phyloP scores from a whole-genome alignment of 2,329 filamentous ascomycete genomes.

The Colletotrichum sublineola region DNA sequence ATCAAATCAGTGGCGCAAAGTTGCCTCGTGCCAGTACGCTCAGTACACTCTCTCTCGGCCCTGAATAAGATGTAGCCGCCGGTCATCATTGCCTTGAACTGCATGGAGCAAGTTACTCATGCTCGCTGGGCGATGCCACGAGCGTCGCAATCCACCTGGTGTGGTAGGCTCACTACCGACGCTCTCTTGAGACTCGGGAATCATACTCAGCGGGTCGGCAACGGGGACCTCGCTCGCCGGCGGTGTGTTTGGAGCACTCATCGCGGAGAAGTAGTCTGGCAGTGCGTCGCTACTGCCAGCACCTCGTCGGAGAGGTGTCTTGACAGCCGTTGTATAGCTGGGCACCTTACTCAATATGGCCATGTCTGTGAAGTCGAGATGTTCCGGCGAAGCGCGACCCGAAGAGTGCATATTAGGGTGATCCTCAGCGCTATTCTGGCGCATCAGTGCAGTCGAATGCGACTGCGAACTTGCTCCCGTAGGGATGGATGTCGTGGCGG shows the following conservation, averaged over 20 bases:
- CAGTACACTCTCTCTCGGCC: slow-evolving; percentile 52
- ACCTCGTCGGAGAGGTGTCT: slow-evolving; percentile 69
- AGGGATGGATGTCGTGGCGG: slow-evolving; percentile 58
- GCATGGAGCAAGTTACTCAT: slow-evolving; percentile 40
- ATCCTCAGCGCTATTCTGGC: slow-evolving; percentile 66
- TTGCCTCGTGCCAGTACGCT: background rate
- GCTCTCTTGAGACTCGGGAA: slow-evolving; percentile 46
- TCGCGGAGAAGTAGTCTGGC: slow-evolving; percentile 76
- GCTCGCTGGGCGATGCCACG: slow-evolving; percentile 41
- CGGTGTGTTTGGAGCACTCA: slow-evolving; percentile 66
- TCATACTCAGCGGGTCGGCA: slow-evolving; percentile 47
- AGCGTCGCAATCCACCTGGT: slow-evolving; percentile 32
- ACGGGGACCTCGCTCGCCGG: slow-evolving; percentile 51
- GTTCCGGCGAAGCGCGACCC: slow-evolving; percentile 68
- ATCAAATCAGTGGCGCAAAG: slow-evolving; percentile 25
- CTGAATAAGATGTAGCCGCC: slow-evolving; percentile 54
- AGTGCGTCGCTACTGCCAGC: slow-evolving; percentile 64
- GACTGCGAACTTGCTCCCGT: slow-evolving; percentile 56
- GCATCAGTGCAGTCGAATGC: slow-evolving; percentile 62
- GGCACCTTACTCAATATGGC: slow-evolving; percentile 79
- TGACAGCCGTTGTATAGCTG: slow-evolving; percentile 81
- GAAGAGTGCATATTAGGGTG: slow-evolving; percentile 53
- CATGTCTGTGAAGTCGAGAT: slow-evolving; percentile 70
- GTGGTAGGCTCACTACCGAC: slow-evolving; percentile 30
- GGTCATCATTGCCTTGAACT: slow-evolving; percentile 38